Evolutionary conservation across 805 yeast genomes (phyloP).

Genomic region (Hanseniaspora guilliermondii): DNA sequence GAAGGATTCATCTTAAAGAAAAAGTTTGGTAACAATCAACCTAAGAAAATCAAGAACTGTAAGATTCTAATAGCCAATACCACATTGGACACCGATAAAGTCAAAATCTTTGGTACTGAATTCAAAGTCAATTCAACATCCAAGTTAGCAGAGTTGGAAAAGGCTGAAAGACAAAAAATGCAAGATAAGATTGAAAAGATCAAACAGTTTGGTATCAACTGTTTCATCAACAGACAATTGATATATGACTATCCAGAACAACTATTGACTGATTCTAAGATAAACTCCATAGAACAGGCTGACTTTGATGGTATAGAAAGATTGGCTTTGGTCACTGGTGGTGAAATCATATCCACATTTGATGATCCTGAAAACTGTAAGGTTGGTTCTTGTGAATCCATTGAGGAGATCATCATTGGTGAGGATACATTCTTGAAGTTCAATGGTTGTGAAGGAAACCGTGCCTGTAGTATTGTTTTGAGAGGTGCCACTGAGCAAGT

Average conservation of each 20-base stretch:
- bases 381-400: conserved; percentile 75
- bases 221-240: conserved; percentile 89
- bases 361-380: conserved; percentile 80
- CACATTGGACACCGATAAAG: conserved; percentile 93
- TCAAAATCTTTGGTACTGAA: conserved; percentile 93
- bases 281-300: conserved; percentile 93
- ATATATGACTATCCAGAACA: conserved; percentile 98
- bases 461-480: conserved; percentile 89
- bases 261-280: conserved; percentile 71
- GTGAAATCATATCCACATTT: conserved; percentile 93
- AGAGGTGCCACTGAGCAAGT: conserved; percentile 97
- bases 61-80: conserved; percentile 88
- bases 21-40: conserved; percentile 88
- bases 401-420: conserved; percentile 88
- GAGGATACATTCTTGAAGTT: conserved; percentile 83
- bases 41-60: conserved; percentile 71
- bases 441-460: conserved; percentile 90
- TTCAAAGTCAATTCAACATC: conserved; percentile 92
- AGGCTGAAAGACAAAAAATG: conserved; percentile 92
- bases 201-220: conserved; percentile 71
- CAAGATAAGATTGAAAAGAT: conserved; percentile 77
- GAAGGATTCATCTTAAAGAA: conserved; percentile 91
- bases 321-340: conserved; percentile 91
- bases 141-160: conserved; percentile 84
- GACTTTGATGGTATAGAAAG: conserved; percentile 97